phyloP scores from a whole-genome alignment of 75 land plant species.

The Adiantum capillusveneris region DNA sequence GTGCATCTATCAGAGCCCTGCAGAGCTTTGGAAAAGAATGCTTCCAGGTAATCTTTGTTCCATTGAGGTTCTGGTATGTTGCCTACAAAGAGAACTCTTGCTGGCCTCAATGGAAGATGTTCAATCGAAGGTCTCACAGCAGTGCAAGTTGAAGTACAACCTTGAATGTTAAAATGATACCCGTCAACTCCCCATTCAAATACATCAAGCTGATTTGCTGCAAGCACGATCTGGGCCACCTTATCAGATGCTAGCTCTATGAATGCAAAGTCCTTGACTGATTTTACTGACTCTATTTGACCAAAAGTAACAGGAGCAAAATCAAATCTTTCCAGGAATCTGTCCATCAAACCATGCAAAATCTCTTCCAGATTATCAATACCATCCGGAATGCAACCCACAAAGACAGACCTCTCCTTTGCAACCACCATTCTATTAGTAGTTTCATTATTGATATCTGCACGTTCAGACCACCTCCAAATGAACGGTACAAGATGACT shows the following conservation, averaged over 20 bases:
- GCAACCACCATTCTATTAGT: background rate
- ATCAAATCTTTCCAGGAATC: slow-evolving; percentile 1
- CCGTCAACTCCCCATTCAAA: slow-evolving; percentile 2
- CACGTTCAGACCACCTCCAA: background rate
- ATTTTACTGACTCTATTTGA: background rate
- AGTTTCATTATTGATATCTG: background rate
- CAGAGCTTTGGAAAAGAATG: slow-evolving; percentile 1
- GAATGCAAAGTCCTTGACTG: slow-evolving; percentile 4
- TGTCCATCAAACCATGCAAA: background rate
- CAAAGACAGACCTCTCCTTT: slow-evolving; percentile 9
- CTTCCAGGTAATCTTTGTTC: slow-evolving; percentile 1
- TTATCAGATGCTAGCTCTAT: slow-evolving; percentile 7
- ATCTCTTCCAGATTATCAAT: background rate
- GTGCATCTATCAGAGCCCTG: background rate
- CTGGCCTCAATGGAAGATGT: slow-evolving; percentile 7
- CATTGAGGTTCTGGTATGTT: slow-evolving; percentile 4
- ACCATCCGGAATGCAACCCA: slow-evolving; percentile 12
- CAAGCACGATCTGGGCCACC: slow-evolving; percentile 9
- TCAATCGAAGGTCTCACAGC: background rate
- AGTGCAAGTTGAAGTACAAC: slow-evolving; percentile 2
- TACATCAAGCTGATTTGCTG: slow-evolving; percentile 3
- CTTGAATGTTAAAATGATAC: slow-evolving; percentile 7
- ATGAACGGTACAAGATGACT: background rate
- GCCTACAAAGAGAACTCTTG: slow-evolving; percentile 10
- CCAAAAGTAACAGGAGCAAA: slow-evolving; percentile 8